phyloP scores from a whole-genome alignment of 805 yeast genomes.

The Hermanozyma aechmeae region DNA sequence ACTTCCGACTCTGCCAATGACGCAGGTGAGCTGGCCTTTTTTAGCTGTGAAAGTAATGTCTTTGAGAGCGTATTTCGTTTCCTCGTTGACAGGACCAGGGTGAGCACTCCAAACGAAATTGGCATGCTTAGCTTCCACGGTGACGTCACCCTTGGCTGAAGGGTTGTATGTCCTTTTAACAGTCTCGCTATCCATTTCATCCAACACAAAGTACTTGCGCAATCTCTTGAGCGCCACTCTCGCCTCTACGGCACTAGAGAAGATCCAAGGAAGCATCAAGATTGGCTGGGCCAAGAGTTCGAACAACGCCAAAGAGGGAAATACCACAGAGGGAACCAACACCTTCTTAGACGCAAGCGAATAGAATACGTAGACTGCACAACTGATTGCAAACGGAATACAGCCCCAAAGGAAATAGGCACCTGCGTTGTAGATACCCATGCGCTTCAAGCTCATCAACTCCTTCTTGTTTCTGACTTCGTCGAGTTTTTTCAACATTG shows the following conservation, averaged over 20 bases:
- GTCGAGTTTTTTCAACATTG: constrained; percentile 44
- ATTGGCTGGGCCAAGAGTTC: constrained; percentile 27
- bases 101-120: constrained; percentile 42
- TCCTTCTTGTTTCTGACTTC: constrained; percentile 53
- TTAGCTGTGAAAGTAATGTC: constrained; percentile 40
- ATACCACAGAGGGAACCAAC: constrained; percentile 26
- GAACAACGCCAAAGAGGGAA: constrained; percentile 33
- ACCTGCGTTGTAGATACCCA: constrained; percentile 28
- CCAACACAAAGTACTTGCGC: constrained; percentile 20
- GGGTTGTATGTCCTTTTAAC: constrained; percentile 11
- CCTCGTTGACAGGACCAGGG: constrained; percentile 29
- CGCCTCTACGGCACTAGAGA: constrained; percentile 19
- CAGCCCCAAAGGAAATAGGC: constrained; percentile 27
- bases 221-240: constrained; percentile 25
- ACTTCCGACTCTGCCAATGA: constrained; percentile 61
- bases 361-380: constrained; percentile 22
- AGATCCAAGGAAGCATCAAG: constrained; percentile 20
- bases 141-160: constrained; percentile 8
- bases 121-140: constrained; percentile 36
- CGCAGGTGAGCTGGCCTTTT: constrained; percentile 48
- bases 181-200: constrained; percentile 21
- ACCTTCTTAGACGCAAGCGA: constrained; percentile 14
- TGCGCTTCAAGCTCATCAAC: constrained; percentile 38
- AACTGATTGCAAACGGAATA: constrained; percentile 27
- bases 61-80: constrained; percentile 33